Base-by-base conservation (phyloP, 1,284 basidiomycete genomes). In the Agroathelia rolfsii region DNA sequence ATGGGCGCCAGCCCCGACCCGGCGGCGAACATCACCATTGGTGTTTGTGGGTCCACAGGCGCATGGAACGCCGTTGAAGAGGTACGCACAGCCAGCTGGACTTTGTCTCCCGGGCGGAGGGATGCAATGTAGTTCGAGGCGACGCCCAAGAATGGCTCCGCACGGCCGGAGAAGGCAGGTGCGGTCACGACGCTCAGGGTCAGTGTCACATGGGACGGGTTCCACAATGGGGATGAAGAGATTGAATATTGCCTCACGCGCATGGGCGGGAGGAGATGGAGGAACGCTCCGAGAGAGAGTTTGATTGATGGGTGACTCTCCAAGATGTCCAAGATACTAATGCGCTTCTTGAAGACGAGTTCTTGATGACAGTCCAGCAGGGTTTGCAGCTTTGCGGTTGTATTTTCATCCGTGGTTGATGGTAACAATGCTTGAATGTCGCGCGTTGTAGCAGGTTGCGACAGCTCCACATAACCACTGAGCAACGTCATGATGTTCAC, bases 211-310 rank as follows among this genome's bases (percentile, higher is more conserved):
- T 56, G 56, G 14, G 51, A 41, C 3, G 67, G 53, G 41, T 66
- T 56, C 53, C 58, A 61, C 11, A 71, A 53, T 2, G 68, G 67
- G 0, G 67, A 68, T 2, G 66, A 70, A 3, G 69, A 69, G 43
- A 70, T 70, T 1, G 65, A 69, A 47, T 72, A 72, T 47, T 69
- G 62, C 16, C 68, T 51, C 30, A 67, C 54, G 22, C 65, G 64
- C 62, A 69, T 69, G 1, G 64, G 49, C 4, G 65, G 66, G 12
- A 69, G 55, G 47, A 65, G 55, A 18, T 50, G 48, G 22, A 71
- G 47, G 50, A 62, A 69, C 4, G 49, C 46, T 6, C 49, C 48
- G 31, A 69, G 52, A 4, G 61, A 42, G n/a, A 69, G 47, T 17
- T 58, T 41, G 41, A 69, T 55, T 28, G 57, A 52, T 3, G 53